Evolutionary conservation across 495 filamentous ascomycete genomes (phyloP).

Genomic region (Lophiotrema nucula): DNA sequence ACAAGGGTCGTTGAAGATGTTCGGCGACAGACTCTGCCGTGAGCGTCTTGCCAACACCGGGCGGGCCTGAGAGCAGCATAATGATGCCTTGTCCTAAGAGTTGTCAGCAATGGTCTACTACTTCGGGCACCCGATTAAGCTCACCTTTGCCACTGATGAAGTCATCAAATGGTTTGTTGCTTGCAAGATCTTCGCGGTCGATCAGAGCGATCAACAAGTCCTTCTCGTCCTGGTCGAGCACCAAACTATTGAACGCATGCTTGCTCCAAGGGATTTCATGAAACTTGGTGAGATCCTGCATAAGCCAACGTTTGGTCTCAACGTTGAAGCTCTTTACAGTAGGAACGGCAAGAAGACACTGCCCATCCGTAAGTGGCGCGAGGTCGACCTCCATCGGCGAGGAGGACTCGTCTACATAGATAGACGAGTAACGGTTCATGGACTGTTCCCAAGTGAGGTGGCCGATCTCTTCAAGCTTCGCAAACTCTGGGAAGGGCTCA

Average conservation of each 20-base stretch:
- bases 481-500: background rate
- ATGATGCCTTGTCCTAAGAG: constrained; percentile 29
- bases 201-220: constrained; percentile 50
- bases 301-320: constrained; percentile 1
- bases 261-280: constrained; percentile 42
- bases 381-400: constrained; percentile 2
- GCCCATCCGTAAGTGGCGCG: background rate
- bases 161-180: constrained; percentile 8
- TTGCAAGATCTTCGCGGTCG: constrained; percentile 41
- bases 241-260: constrained; percentile 45
- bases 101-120: background rate
- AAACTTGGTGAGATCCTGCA: constrained; percentile 37
- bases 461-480: background rate
- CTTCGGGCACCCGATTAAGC: background rate
- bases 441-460: constrained; percentile 14
- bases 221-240: constrained; percentile 45
- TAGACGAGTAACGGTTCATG: constrained; percentile 9
- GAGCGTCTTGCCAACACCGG: constrained; percentile 41
- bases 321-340: constrained; percentile 9
- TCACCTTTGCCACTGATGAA: constrained; percentile 9
- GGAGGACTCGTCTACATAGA: background rate
- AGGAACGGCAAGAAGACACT: constrained; percentile 1
- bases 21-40: constrained; percentile 40
- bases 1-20: constrained; percentile 37
- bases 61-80: constrained; percentile 38